Evolutionary conservation across 2,329 filamentous ascomycete genomes (phyloP).

Genomic region (Xylariaceae sp.): DNA sequence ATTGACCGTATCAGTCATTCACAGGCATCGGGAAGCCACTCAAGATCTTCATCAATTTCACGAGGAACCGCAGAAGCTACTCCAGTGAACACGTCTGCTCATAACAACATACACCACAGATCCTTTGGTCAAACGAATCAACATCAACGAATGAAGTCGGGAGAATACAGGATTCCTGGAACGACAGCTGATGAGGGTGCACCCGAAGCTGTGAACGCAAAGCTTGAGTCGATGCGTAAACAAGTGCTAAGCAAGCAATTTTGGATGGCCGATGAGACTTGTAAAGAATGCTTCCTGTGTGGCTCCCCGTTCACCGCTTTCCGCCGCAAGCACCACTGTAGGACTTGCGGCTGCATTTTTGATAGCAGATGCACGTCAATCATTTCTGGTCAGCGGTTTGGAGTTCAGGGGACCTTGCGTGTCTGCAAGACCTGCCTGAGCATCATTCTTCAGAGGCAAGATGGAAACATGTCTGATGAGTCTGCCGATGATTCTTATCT

Average conservation of each 20-base stretch:
- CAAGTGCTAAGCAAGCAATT: slow-evolving; percentile 94
- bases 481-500: slow-evolving; percentile 77
- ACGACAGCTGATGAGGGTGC: slow-evolving; percentile 63
- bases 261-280: slow-evolving; percentile 99
- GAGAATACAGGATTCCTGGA: slow-evolving; percentile 59
- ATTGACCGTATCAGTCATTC: slow-evolving; percentile 62
- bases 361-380: slow-evolving; percentile 94
- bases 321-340: slow-evolving; percentile 93
- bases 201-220: slow-evolving; percentile 64
- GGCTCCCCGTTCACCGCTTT: slow-evolving; percentile 91
- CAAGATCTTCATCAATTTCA: slow-evolving; percentile 65
- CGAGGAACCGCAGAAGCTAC: slow-evolving; percentile 62
- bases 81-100: slow-evolving; percentile 63
- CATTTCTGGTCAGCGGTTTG: slow-evolving; percentile 87
- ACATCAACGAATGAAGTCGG: slow-evolving; percentile 52
- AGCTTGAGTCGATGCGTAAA: slow-evolving; percentile 75
- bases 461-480: slow-evolving; percentile 85
- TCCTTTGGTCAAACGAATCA: slow-evolving; percentile 57
- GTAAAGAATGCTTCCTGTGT: slow-evolving; percentile 95
- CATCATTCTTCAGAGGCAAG: slow-evolving; percentile 88
- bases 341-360: slow-evolving; percentile 97
- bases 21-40: slow-evolving; percentile 51
- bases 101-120: slow-evolving; percentile 63
- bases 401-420: slow-evolving; percentile 80
- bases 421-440: slow-evolving; percentile 93